These are phyloP conservation scores for Mycena capillaripes DNA, from an alignment of 768 basidiomycete genomes.

Conservation along the genomic window DNA sequence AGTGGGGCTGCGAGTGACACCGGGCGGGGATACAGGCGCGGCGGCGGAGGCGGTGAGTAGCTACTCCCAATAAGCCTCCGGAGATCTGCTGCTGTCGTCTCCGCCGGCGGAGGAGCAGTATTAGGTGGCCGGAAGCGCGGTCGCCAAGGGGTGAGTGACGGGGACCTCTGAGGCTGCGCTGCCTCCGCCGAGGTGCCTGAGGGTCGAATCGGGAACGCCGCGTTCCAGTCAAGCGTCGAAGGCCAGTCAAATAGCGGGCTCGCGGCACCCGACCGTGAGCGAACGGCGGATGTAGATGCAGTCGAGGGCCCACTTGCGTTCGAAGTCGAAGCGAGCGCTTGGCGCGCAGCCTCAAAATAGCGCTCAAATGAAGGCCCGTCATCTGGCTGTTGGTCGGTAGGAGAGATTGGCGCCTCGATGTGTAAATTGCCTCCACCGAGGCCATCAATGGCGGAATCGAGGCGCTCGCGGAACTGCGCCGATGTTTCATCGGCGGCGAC, in stretches of 20 bases:
- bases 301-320: neutral
- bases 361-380: slow-evolving; percentile 1
- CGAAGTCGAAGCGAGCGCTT: slow-evolving; percentile 1
- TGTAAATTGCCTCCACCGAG: slow-evolving; percentile 42
- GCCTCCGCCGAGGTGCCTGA: slow-evolving; percentile 1
- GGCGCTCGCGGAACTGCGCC: slow-evolving; percentile 47
- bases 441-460: slow-evolving; percentile 51
- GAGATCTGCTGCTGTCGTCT: slow-evolving; percentile 24
- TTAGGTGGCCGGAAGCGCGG: neutral
- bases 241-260: slow-evolving; percentile 33
- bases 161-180: slow-evolving; percentile 1
- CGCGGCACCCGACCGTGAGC: slow-evolving; percentile 4
- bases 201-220: neutral
- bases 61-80: slow-evolving; percentile 14
- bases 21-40: slow-evolving; percentile 31
- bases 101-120: neutral
- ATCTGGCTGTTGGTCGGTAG: slow-evolving; percentile 5
- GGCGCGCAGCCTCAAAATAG: slow-evolving; percentile 1
- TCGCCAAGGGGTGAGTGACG: slow-evolving; percentile 22
- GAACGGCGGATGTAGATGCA: neutral
- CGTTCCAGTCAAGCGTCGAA: slow-evolving; percentile 10
- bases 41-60: neutral
- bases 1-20: slow-evolving; percentile 32
- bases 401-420: slow-evolving; percentile 38
- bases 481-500: slow-evolving; percentile 10